Base-by-base conservation (phyloP, 345 rosid genomes). In the Lumnitzera racemosa region DNA sequence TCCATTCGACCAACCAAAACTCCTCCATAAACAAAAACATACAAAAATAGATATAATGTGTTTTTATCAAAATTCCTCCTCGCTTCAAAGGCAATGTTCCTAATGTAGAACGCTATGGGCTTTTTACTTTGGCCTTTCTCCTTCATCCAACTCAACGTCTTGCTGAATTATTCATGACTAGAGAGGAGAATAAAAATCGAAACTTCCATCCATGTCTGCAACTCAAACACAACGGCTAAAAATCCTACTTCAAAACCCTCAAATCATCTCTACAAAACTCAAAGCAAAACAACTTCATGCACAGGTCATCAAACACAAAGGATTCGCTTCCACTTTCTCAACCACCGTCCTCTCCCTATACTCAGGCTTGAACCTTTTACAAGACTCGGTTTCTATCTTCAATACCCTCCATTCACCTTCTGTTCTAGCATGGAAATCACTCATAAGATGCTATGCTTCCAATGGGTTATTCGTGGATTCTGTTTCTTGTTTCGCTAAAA, bases 201-300 rank as follows among this genome's bases (percentile, higher is more conserved):
- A 36, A 7, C 43, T 36, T 9, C 43, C 43, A 36, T 36, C 43
- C 51, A 81, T 80, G 87, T 31, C 63, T 60, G 53, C 71, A 24
- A 15, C 86, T 9, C 73, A 73, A 70, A 24, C 43, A 36, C 54
- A 64, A 48, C 52, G 73, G 43, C 67, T 83, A 58, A 74, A 64
- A 66, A 68, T 67, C 58, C 62, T 83, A 9, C 73, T 86, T 24
- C 67, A 52, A 59, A 67, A 67, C 31, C 81, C 89, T 0, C 20
- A 31, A 17, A 53, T 62, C 23, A 62, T 84, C 61, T 70, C 29
- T 61, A 65, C 90, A 56, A 74, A 65, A 50, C 59, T 23, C 60
- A 81, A 82, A 68, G 95, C 83, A 1, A 81, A 81, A 62, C 90
- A 86, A 70, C 76, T 86, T 51, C 96, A 88, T 67, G 91, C 88